Base-by-base conservation (phyloP, 129 eudicot genomes). In the Tagetes patula region DNA sequence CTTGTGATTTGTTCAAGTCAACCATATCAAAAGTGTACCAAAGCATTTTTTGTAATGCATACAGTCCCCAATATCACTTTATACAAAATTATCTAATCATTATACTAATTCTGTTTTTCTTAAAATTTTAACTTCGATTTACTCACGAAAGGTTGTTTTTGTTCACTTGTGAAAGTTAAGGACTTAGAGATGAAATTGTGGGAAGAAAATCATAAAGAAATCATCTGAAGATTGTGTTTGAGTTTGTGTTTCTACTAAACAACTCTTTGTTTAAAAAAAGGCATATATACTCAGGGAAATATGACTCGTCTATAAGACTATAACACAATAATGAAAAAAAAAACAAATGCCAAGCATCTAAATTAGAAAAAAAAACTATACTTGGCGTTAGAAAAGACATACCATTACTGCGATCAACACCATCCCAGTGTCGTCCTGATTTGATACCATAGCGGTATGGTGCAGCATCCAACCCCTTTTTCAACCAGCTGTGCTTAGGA, bases 361-460 rank as follows among this genome's bases (percentile, higher is more conserved):
- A 45, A 46, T 14, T 8, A 59, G n/a, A 14, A 31, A 30, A 14
- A 70, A 67, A 42, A 10, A 61, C 43, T 61, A 58, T 31, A 9
- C 1, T 32, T 8, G 65, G 36, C 27, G 31, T 36, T 56, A 14
- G 27, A 14, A 54, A 27, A 54, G 68, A 82, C 88, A 73, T 71
- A 93, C 98, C 98, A 10, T 67, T 94, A 71, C 97, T 94, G 33
- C 99, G 96, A 58, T 94, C 96, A 27, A 94, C 99, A 2, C 99
- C 99, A 13, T 94, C 99, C 99, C 99, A 94, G 43, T 94, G 99
- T 49, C 99, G 83, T 52, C 99, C 97, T 2, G 99, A 97, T 77
- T 70, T 86, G 77, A 94, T 94, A 38, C 87, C 84, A 63, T 94
- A 94, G 9, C 99, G 95, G 74, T 94, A 90, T 46, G 96, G 87